Base-by-base conservation (phyloP, 805 yeast genomes). In the Saccharomycopsis malanga region DNA sequence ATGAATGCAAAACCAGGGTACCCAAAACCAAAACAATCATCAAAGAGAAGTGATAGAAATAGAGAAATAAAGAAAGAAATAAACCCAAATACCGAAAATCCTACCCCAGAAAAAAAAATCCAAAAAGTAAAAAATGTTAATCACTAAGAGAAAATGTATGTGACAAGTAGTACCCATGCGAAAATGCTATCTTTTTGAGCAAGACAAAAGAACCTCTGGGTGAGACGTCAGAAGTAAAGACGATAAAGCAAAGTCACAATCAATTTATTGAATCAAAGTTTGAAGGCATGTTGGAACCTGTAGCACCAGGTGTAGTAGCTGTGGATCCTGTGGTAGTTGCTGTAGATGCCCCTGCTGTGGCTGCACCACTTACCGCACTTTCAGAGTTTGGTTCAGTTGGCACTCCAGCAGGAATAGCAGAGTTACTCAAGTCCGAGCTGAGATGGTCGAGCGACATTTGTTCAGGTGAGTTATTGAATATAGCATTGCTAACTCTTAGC, bases 401-500 rank as follows among this genome's bases (percentile, higher is more conserved):
- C n/a, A n/a, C n/a, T n/a, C 17, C 15, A 10, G 36, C 36, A 32
- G 12, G 7, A 10, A 18, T 32, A n/a, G 17, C 12, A 32, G 15
- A 32, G 25, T 34, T 34, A 24, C 17, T 25, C 32, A 20, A n/a
- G 14, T 42, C 24, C n/a, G 24, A 18, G 17, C 38, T 39, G 4
- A 41, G 21, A 34, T 34, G 30, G 24, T 34, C 44, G 9, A 29
- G 23, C 23, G 44, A 39, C 34, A 39, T 45, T 21, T 25, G 35
- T 20, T 23, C 29, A 14, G 15, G 20, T 20, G 25, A 27, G 18
- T 22, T 17, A 15, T 35, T 29, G 7, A 45, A 45, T 14, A 23
- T 20, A 22, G 36, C 35, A 35, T 35, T 42, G 12, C 27, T 27
- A 21, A 36, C 34, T 42, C 24, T 6, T 36, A 40, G 15, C 14